Base-by-base conservation (phyloP, 306 rosid genomes). In the Fragaria iinumae region DNA sequence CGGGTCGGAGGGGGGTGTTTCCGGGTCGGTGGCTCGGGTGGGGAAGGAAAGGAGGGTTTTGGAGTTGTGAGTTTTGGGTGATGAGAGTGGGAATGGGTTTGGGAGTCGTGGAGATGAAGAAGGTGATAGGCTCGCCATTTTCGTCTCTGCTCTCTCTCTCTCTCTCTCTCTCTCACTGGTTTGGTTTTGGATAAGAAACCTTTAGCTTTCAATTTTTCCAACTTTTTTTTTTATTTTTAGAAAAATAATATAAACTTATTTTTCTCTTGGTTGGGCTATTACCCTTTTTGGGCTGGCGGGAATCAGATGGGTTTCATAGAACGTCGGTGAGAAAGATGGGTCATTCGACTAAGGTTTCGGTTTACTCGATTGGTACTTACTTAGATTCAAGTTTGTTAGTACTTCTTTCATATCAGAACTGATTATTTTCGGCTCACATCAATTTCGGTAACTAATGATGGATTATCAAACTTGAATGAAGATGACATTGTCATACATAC, bases 51-150 rank as follows among this genome's bases (percentile, higher is more conserved):
- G 67, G 25, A 62, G 14, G 47, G 67, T 82, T 62, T 56, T 90
- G 45, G 76, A 84, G 18, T 29, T 21, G 66, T 71, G 81, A 76
- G 79, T 53, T 79, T 89, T 93, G 76, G 82, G 38, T 5, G 84
- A 71, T 12, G 87, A 53, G 5, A 79, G 81, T 6, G 88, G 81
- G 65, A 88, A 83, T 48, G 87, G 56, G 71, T 72, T 84, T 1
- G 91, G 71, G 78, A 89, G 69, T 41, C 84, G 89, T 12, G 90
- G 57, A 38, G 89, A 84, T 5, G 88, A 71, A 8, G 87, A 76
- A 49, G 72, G 38, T 39, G 87, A 75, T 49, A 86, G 47, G 48
- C 84, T 83, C 65, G 93, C 96, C 97, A 94, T 94, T 77, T 67
- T 44, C 27, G 8, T 20, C 52, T 4, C 34, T 55, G 75, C 52